Evolutionary conservation across 176 grass and related monocot species (phyloP).

Genomic region (Ensete glaucum): DNA sequence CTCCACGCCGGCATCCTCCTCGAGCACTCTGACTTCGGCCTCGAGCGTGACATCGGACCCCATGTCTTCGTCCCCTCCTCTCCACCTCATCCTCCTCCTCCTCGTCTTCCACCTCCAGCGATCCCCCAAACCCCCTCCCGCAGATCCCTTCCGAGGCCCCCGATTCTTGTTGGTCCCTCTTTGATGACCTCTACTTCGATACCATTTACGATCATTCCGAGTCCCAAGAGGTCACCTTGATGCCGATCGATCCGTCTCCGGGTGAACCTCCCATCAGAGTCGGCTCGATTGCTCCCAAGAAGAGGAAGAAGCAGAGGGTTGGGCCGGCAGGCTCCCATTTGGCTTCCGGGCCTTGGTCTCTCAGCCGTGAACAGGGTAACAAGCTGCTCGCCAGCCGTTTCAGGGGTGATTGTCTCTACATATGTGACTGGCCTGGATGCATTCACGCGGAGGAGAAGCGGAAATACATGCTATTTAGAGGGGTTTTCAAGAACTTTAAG

Average conservation of each 20-base stretch:
- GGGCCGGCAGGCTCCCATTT: conserved; percentile 58
- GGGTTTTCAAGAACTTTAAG: conserved; percentile 76
- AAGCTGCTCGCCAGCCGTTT: conserved; percentile 85
- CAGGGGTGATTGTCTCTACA: conserved; percentile 79
- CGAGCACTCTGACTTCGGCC: conserved; percentile 67
- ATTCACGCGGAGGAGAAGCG: conserved; percentile 82
- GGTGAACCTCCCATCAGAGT: background rate
- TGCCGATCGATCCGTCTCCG: background rate
- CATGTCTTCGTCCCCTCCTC: conserved; percentile 19
- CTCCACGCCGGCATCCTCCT: conserved; percentile 53
- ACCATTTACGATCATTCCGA: conserved; percentile 69
- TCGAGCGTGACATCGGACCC: conserved; percentile 82
- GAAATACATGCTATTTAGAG: conserved; percentile 93
- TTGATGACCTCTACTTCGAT: conserved; percentile 85
- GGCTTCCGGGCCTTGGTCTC: conserved; percentile 57
- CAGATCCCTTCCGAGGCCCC: background rate
- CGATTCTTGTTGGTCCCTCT: conserved; percentile 52
- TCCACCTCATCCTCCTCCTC: background rate
- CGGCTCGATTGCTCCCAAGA: background rate
- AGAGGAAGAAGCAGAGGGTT: conserved; percentile 33
- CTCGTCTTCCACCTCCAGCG: background rate
- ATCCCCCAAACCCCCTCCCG: background rate
- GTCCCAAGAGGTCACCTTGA: conserved; percentile 7
- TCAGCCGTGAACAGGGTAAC: conserved; percentile 79
- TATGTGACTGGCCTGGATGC: conserved; percentile 87